Conservation (phyloP, 176 grass and related monocot genomes). For the Poa pratensis region DNA sequence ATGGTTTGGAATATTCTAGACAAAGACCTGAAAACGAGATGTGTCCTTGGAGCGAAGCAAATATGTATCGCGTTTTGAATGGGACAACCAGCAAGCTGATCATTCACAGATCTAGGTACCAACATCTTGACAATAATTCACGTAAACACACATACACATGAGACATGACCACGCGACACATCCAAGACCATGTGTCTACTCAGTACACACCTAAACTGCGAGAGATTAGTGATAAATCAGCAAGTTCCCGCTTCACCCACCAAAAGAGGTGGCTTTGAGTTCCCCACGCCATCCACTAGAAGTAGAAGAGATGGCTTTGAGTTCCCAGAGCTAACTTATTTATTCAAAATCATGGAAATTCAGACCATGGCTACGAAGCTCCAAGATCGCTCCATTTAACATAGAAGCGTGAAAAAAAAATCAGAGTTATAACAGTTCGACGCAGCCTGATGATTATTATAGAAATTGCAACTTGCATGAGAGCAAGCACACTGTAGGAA, state of each 20-base stretch:
- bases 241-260: background rate
- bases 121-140: background rate
- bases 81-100: background rate
- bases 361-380: background rate
- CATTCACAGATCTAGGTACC: slow-evolving; percentile 1
- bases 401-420: background rate
- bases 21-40: slow-evolving; percentile 17
- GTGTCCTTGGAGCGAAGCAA: background rate
- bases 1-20: slow-evolving; percentile 1
- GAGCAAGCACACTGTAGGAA: background rate
- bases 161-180: background rate
- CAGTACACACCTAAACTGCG: background rate
- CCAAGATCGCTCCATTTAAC: background rate
- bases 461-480: background rate
- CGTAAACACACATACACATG: too few species aligned
- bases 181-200: background rate
- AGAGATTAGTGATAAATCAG: background rate
- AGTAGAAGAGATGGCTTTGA: too few species aligned
- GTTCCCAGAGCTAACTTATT: background rate
- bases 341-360: background rate
- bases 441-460: background rate
- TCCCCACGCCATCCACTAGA: background rate
- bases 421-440: background rate
- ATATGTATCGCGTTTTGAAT: background rate
- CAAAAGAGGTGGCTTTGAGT: slow-evolving; percentile 16